Percentiles rank a stretch among this genome's conserved stretches.
Conservation (phyloP, 257 asterid genomes). For the Solanum verrucosum region DNA sequence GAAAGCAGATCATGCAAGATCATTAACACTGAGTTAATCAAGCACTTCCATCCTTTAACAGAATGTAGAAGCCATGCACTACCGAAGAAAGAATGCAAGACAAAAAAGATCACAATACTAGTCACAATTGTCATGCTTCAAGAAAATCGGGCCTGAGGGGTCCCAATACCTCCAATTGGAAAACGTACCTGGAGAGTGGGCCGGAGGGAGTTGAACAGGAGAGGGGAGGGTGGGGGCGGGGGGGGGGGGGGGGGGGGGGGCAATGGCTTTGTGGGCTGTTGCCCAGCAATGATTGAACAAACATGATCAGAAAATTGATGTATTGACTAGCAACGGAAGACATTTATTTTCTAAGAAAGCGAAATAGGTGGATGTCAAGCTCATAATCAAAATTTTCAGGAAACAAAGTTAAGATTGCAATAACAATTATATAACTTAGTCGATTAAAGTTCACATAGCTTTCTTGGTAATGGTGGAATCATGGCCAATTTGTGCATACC, state of each 20-base stretch:
- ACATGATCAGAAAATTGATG: neutral
- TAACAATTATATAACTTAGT: neutral
- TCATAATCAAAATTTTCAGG: neutral
- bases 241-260: no score
- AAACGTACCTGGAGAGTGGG: neutral
- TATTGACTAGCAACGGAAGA: neutral
- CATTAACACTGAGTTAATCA: neutral
- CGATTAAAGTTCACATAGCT: neutral
- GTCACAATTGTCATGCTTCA: neutral
- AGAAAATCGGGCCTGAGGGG: neutral
- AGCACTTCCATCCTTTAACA: neutral
- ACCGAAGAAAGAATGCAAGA: neutral
- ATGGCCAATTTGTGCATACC: neutral
- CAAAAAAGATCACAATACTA: neutral
- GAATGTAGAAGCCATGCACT: neutral
- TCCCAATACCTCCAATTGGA: neutral
- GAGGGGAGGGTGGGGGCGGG: no score
- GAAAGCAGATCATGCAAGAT: conserved; percentile 3
- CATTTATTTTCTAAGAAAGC: neutral
- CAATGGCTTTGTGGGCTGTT: neutral
- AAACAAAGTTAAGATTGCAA: neutral
- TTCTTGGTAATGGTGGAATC: neutral
- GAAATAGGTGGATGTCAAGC: neutral
- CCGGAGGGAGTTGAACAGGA: neutral
- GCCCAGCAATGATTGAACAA: neutral